A percentile compares a stretch with the other conserved stretches of the same genome.
phyloP scores from a whole-genome alignment of 306 rosid genomes.

The Ceratonia siliqua region DNA sequence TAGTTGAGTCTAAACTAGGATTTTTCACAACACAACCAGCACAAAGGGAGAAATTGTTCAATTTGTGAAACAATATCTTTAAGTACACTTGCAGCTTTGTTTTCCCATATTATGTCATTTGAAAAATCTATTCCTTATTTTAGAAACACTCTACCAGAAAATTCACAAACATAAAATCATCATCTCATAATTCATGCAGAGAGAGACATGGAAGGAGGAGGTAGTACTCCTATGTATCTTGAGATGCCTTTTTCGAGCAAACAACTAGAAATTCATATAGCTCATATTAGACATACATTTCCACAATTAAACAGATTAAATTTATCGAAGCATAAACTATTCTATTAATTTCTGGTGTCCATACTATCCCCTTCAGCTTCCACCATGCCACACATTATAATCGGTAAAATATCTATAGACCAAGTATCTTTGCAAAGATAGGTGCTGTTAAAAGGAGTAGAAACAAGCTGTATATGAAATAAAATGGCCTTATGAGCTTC shows the following conservation, averaged over 20 bases:
- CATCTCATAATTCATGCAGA: not conserved
- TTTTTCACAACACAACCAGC: constrained; percentile 2
- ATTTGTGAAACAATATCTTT: constrained; percentile 30
- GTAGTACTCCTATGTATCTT: not conserved
- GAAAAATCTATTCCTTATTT: constrained; percentile 13
- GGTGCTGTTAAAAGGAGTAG: not conserved
- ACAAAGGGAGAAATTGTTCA: constrained; percentile 11
- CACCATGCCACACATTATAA: not conserved
- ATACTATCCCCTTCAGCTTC: constrained; percentile 19
- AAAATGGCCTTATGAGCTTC: not conserved
- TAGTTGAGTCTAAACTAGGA: too few species aligned
- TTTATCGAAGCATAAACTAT: not conserved
- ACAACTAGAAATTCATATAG: not conserved
- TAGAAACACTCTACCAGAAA: constrained; percentile 13
- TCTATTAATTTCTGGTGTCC: not conserved
- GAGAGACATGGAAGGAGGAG: constrained; percentile 5
- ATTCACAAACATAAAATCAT: constrained; percentile 10
- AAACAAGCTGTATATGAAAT: not conserved
- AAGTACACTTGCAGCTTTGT: constrained; percentile 6
- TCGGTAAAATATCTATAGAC: not conserved
- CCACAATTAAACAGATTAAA: constrained; percentile 18
- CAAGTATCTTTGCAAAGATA: constrained; percentile 10
- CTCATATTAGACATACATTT: not conserved
- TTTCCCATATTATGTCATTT: constrained; percentile 21
- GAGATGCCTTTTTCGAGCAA: not conserved